Base-by-base conservation (phyloP, 148 eudicot species). In the Hydrangea macrophylla region DNA sequence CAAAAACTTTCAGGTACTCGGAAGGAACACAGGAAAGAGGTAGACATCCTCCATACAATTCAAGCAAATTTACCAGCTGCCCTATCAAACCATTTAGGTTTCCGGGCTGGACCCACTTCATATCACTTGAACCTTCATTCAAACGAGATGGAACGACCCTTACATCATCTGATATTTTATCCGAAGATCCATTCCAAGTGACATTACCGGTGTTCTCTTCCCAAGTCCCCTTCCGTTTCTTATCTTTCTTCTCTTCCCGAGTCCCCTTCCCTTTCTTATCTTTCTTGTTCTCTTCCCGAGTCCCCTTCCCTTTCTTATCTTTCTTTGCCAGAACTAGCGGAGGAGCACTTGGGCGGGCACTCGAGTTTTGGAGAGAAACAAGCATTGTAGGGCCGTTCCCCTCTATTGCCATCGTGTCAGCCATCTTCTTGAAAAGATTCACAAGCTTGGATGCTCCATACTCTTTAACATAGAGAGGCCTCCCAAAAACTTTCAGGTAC, bases 371-470 rank as follows among this genome's bases (percentile, higher is more conserved):
- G 60, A 94, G 86, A 72, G 71, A 85, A 35, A 87, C 87, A 65
- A 73, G 67, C 70, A 75, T 94, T 66, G 65, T 82, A 24, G 77
- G 84, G 20, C 96, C 97, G 69, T 80, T 83, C 37, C 97, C 99
- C 60, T 77, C 88, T 15, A 94, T 70, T 22, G 75, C 31, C 31
- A 94, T 68, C 35, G 74, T 70, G 79, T 88, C 97, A 18, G 76
- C 78, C 88, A 90, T 82, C 78, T 81, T 94, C 67, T 84, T 84
- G n/a, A 94, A 67, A 79, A 94, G 99, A 78, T 81, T 72, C 57
- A 90, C 85, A 67, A 94, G 91, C 70, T 94, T 94, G 22, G 18
- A 20, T 22, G 86, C 81, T 54, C 99, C 97, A 72, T 90, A 94
- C 30, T 94, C 93, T 61, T 87, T 69, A 45, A 87, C 79, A 77